These are phyloP conservation scores for Hyphopichia homilentoma DNA, from an alignment of 805 yeast genomes.

Conservation along the genomic window DNA sequence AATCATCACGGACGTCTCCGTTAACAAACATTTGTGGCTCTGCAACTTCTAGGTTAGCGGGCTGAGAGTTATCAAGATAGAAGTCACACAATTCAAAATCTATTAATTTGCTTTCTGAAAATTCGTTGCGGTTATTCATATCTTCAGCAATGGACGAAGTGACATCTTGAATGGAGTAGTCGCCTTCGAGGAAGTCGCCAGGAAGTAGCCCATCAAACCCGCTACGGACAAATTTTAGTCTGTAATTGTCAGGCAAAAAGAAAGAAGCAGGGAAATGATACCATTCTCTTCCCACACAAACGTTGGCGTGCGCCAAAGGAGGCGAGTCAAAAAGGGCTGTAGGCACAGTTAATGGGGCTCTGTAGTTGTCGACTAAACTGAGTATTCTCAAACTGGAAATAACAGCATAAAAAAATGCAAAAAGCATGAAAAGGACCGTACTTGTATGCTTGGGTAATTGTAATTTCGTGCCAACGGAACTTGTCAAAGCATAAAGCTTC, in stretches of 20 bases:
- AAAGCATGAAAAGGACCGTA: slow-evolving; percentile 10
- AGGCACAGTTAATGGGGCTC: slow-evolving; percentile 67
- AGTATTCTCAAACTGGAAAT: slow-evolving; percentile 47
- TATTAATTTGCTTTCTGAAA: slow-evolving; percentile 55
- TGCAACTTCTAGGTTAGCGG: slow-evolving; percentile 41
- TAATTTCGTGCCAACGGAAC: not conserved
- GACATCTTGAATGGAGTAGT: slow-evolving; percentile 9
- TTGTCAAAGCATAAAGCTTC: slow-evolving; percentile 3
- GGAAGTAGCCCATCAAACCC: slow-evolving; percentile 89
- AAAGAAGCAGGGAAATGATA: slow-evolving; percentile 87
- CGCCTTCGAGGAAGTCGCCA: slow-evolving; percentile 67
- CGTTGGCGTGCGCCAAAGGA: slow-evolving; percentile 30
- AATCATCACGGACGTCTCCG: slow-evolving; percentile 21
- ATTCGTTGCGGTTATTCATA: slow-evolving; percentile 74
- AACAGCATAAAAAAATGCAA: slow-evolving; percentile 27
- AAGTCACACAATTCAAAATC: slow-evolving; percentile 58
- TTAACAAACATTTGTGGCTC: slow-evolving; percentile 29
- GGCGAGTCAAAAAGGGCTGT: slow-evolving; percentile 30
- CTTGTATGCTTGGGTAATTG: slow-evolving; percentile 15
- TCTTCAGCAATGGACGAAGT: slow-evolving; percentile 53
- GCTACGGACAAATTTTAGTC: slow-evolving; percentile 66
- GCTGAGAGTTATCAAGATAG: slow-evolving; percentile 59
- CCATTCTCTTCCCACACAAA: slow-evolving; percentile 96
- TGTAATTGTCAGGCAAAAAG: slow-evolving; percentile 60
- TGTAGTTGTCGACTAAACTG: slow-evolving; percentile 62